These are phyloP conservation scores for Solanum lignicaule DNA, from an alignment of 257 asterid genomes.

Conservation along the genomic window DNA sequence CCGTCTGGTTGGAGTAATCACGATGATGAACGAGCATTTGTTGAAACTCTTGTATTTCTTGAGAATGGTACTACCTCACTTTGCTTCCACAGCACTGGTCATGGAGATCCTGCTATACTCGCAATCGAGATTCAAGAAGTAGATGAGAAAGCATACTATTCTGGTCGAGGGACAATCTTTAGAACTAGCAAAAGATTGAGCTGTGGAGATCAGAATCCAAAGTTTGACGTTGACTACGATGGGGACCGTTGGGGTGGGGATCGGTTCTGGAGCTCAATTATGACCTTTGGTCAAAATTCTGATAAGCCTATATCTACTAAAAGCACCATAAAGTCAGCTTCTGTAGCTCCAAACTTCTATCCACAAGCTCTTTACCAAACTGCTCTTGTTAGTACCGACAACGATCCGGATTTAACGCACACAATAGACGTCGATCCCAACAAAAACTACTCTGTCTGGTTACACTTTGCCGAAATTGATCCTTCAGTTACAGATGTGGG, in stretches of 20 bases:
- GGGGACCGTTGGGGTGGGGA: slow-evolving; percentile 95
- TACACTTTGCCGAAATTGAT: slow-evolving; percentile 95
- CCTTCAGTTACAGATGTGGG: slow-evolving; percentile 53
- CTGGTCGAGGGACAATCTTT: slow-evolving; percentile 67
- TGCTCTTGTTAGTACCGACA: slow-evolving; percentile 54
- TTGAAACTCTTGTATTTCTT: slow-evolving; percentile 69
- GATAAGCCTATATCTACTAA: slow-evolving; percentile 32
- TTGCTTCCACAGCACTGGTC: slow-evolving; percentile 98
- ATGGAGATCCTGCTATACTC: slow-evolving; percentile 87
- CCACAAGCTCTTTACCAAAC: slow-evolving; percentile 79
- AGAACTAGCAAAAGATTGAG: slow-evolving; percentile 66
- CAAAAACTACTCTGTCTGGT: slow-evolving; percentile 83
- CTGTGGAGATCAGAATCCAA: slow-evolving; percentile 54
- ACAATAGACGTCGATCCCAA: slow-evolving; percentile 76
- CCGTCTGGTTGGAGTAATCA: slow-evolving; percentile 92
- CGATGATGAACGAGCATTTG: slow-evolving; percentile 68
- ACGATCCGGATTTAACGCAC: slow-evolving; percentile 49
- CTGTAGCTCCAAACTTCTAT: slow-evolving; percentile 67
- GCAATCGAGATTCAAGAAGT: slow-evolving; percentile 87
- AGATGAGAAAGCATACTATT: slow-evolving; percentile 60
- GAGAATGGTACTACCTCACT: slow-evolving; percentile 77
- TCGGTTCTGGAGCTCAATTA: slow-evolving; percentile 66
- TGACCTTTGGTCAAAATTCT: slow-evolving; percentile 47
- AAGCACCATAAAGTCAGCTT: slow-evolving; percentile 35
- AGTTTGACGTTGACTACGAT: slow-evolving; percentile 63